phyloP scores from a whole-genome alignment of 805 yeast species.

The Candida krabiensis region DNA sequence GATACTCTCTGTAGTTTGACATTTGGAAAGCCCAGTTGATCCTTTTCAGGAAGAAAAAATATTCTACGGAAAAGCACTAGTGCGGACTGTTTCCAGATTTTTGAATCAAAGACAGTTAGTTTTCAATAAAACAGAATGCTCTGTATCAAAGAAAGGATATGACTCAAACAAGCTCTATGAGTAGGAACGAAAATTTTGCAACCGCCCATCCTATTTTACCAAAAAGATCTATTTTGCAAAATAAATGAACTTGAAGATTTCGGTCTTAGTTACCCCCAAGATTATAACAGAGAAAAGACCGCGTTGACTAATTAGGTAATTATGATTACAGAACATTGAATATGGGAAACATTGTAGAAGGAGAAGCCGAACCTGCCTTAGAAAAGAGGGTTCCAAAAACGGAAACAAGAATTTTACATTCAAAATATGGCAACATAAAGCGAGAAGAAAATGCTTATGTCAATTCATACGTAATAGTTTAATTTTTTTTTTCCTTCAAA shows the following conservation, averaged over 20 bases:
- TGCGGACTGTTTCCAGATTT: no score
- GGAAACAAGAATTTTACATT: no score
- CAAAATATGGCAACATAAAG: not conserved
- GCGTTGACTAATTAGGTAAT: conserved; percentile 19
- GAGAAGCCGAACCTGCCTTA: no score
- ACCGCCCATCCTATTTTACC: not conserved
- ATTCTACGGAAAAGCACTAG: conserved; percentile 1
- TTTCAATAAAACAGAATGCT: no score
- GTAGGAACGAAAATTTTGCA: not conserved
- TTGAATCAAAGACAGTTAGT: no score
- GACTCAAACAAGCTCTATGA: no score
- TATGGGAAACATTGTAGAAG: no score
- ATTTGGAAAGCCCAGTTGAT: conserved; percentile 8
- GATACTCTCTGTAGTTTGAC: conserved; percentile 35
- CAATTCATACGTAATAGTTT: no score
- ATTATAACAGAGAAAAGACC: conserved; percentile 6
- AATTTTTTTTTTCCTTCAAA: no score
- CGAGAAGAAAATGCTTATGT: not conserved
- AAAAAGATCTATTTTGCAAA: not conserved
- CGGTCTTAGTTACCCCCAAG: not conserved
- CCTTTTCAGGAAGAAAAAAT: not conserved
- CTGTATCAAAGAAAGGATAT: no score
- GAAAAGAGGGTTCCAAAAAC: not conserved
- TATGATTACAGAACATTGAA: conserved; percentile 2
- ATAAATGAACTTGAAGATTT: no score